Conservation (phyloP, 2,329 filamentous ascomycete species). For the Fusarium clavum region DNA sequence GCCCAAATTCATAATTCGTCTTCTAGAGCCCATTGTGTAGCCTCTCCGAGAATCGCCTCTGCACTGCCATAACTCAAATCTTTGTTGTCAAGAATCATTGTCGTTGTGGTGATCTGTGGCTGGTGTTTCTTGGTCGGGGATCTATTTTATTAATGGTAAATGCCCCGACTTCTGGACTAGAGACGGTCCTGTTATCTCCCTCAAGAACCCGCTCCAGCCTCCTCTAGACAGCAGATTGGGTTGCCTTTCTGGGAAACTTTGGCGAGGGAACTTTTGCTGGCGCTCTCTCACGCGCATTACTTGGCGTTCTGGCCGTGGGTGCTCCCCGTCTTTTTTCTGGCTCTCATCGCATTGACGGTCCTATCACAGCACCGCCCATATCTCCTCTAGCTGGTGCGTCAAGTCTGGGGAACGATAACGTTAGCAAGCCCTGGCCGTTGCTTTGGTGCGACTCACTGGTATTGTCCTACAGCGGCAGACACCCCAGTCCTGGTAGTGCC, state of each 20-base stretch:
- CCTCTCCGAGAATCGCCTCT: slow-evolving; percentile 23
- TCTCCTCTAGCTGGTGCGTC: slow-evolving; percentile 45
- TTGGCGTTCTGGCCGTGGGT: slow-evolving; percentile 48
- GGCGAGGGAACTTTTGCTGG: slow-evolving; percentile 57
- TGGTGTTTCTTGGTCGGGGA: slow-evolving; percentile 7
- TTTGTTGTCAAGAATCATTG: slow-evolving; percentile 1
- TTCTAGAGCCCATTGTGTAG: slow-evolving; percentile 6
- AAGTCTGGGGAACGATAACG: slow-evolving; percentile 52
- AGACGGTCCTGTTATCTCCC: slow-evolving; percentile 44
- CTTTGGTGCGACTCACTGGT: slow-evolving; percentile 33
- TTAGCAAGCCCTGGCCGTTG: slow-evolving; percentile 46
- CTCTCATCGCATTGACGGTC: slow-evolving; percentile 40
- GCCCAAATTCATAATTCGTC: slow-evolving; percentile 28
- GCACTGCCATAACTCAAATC: slow-evolving; percentile 12
- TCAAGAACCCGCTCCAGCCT: slow-evolving; percentile 44
- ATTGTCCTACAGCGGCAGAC: slow-evolving; percentile 34
- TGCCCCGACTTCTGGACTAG: slow-evolving; percentile 23
- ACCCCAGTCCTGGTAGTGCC: slow-evolving; percentile 32
- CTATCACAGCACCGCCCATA: slow-evolving; percentile 46
- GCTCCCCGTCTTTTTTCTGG: slow-evolving; percentile 39
- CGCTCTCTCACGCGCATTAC: slow-evolving; percentile 51
- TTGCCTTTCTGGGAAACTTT: slow-evolving; percentile 53
- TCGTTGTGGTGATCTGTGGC: slow-evolving; percentile 15
- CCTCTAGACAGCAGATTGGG: slow-evolving; percentile 48
- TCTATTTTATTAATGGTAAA: slow-evolving; percentile 25